phyloP scores from a whole-genome alignment of 192 early-diverging fungal species.

The Podila clonocystis region DNA sequence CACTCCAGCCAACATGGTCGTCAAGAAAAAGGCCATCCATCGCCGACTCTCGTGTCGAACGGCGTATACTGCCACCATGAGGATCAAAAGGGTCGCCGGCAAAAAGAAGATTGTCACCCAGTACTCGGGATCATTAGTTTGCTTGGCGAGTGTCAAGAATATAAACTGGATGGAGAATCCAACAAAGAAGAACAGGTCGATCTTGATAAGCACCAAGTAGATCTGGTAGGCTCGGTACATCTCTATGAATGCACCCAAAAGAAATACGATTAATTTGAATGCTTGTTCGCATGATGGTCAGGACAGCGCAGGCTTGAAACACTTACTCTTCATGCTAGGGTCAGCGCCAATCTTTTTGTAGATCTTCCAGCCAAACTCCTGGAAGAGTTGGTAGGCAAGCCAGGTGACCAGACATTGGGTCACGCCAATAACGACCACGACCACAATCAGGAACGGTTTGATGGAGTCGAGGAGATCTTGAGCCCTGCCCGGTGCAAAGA shows the following conservation, averaged over 20 bases:
- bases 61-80: slow-evolving; percentile 73
- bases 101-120: slow-evolving; percentile 66
- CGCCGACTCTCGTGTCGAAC: slow-evolving; percentile 72
- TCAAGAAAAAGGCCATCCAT: slow-evolving; percentile 68
- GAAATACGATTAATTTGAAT: no score
- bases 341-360: slow-evolving; percentile 77
- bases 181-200: slow-evolving; percentile 87
- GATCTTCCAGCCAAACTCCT: slow-evolving; percentile 74
- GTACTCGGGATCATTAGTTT: slow-evolving; percentile 55
- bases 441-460: slow-evolving; percentile 58
- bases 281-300: no score
- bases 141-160: slow-evolving; percentile 40
- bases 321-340: slow-evolving; percentile 64
- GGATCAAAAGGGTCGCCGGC: slow-evolving; percentile 65
- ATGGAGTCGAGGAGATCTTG: slow-evolving; percentile 14
- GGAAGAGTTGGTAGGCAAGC: slow-evolving; percentile 63
- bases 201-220: slow-evolving; percentile 82
- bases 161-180: slow-evolving; percentile 72
- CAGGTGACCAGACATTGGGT: slow-evolving; percentile 59
- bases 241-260: slow-evolving; percentile 23
- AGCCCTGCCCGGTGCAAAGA: slow-evolving; percentile 1
- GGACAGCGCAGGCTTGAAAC: no score
- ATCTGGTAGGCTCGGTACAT: slow-evolving; percentile 80
- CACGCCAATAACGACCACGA: slow-evolving; percentile 65
- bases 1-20: slow-evolving; percentile 67